Evolutionary conservation across 495 filamentous ascomycete species (phyloP), one percentile per base, ranked within the genome.

Genomic region (Thozetella sp.): DNA sequence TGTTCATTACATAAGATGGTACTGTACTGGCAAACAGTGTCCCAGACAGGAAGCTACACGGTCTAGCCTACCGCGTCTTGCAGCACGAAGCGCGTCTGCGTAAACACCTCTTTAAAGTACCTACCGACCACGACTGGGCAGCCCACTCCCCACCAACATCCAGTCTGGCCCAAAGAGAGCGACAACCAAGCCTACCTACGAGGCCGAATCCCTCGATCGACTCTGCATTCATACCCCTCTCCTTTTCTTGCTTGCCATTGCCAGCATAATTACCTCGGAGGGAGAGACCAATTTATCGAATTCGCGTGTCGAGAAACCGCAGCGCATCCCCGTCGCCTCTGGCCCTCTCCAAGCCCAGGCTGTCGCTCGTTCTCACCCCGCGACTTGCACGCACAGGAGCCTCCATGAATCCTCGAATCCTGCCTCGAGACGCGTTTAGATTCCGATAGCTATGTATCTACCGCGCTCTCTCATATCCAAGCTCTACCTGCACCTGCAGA

Each of bases 401-500:
- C 22, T 26, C 25, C 50, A 62, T 57, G 54, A 56, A 54, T 48
- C 55, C 25, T 23, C 54, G 12, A 20, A 25, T 17, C n/a, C 15
- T 13, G 30, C 6, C 19, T 25, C 26, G 23, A 57, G 45, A 59
- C 62, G 62, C 62, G 57, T 64, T 34, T 22, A 37, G 19, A 58
- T 56, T 34, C 30, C 40, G 19, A 12, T 55, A 54, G 58, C 56
- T 59, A 99, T 99, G 95, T 97, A 96, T 87, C 91, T 99, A 55
- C 95, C 95, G 62, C 92, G 96, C 65, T 80, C 82, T 62, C 86
- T 95, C 57, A 89, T 99, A 72, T 88, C 91, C 37, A 92, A 93
- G 63, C 88, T 97, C 65, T 98, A 99, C 83, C 80, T 84, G 55
- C 88, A 96, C 74, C 88, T 98, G 51, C 84, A 93, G 69, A 83